Conservation (phyloP, 805 yeast species). For the Kluyveromyces dobzhanskii region DNA sequence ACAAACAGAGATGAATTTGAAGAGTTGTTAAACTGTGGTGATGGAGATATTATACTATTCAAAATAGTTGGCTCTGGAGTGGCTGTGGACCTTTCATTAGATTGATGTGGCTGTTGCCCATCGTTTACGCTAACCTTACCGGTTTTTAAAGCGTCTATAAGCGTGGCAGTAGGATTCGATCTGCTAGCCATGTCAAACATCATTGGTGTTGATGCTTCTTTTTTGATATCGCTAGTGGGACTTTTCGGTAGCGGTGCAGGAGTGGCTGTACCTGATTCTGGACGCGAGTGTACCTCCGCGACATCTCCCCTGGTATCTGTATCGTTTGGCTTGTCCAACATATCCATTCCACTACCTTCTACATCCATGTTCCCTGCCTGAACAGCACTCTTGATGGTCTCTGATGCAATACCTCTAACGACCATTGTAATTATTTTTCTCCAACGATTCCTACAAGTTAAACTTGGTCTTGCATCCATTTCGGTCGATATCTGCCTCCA, state of each 20-base stretch:
- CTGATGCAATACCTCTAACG: slow-evolving; percentile 54
- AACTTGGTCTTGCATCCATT: slow-evolving; percentile 73
- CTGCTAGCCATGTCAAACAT: background rate
- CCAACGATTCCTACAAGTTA: slow-evolving; percentile 91
- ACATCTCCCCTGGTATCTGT: slow-evolving; percentile 4
- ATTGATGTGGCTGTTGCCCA: background rate
- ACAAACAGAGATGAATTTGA: background rate
- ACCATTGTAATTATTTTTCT: slow-evolving; percentile 74
- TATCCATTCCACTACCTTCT: background rate
- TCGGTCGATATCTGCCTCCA: slow-evolving; percentile 77
- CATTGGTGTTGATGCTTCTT: background rate
- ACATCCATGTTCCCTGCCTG: slow-evolving; percentile 38
- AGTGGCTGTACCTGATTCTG: slow-evolving; percentile 2
- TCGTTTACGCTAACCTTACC: background rate
- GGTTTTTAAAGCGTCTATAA: background rate
- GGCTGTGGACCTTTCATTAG: background rate
- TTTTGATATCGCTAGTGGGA: background rate
- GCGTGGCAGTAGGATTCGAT: background rate
- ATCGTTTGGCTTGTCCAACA: slow-evolving; percentile 8
- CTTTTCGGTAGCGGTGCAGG: background rate
- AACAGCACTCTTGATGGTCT: slow-evolving; percentile 49
- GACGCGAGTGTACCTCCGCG: slow-evolving; percentile 14
- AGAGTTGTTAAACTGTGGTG: background rate
- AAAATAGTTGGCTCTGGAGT: slow-evolving; percentile 1
- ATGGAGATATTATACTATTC: background rate